A percentile compares a stretch with the other conserved stretches of the same genome.
Conservation (phyloP, 2,329 filamentous ascomycete genomes). For the Aspergillus hortae region DNA sequence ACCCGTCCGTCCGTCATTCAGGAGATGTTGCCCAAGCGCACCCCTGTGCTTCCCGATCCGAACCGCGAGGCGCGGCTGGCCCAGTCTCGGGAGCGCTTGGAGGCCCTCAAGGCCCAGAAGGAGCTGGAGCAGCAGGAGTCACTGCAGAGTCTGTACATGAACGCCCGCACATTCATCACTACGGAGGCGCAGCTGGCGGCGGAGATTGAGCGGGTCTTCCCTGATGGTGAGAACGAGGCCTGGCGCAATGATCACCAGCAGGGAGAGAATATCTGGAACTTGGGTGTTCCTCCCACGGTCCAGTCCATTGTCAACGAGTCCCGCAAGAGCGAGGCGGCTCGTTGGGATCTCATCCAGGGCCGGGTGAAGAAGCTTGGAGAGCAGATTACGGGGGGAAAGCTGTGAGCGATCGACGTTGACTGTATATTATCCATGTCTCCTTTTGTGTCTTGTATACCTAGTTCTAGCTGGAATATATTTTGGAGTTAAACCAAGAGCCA, state of each 20-base stretch:
- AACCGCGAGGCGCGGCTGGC: constrained; percentile 54
- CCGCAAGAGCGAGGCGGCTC: constrained; percentile 30
- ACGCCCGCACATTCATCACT: constrained; percentile 82
- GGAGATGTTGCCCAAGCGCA: constrained; percentile 48
- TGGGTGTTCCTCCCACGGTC: constrained; percentile 43
- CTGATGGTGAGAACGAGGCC: constrained; percentile 50
- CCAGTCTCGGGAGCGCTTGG: constrained; percentile 36
- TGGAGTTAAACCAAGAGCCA: neutral
- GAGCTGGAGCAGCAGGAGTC: constrained; percentile 63
- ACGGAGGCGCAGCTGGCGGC: constrained; percentile 71
- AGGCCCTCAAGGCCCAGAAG: constrained; percentile 49
- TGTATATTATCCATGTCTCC: constrained; percentile 21
- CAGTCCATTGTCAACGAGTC: constrained; percentile 26
- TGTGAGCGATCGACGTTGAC: constrained; percentile 31
- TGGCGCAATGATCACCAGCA: constrained; percentile 40
- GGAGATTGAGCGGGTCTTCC: constrained; percentile 73
- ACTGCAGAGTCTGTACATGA: constrained; percentile 85
- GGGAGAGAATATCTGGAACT: constrained; percentile 52
- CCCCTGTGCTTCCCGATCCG: constrained; percentile 59
- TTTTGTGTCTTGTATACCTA: constrained; percentile 14
- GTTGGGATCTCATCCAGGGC: constrained; percentile 48
- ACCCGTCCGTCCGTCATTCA: constrained; percentile 65
- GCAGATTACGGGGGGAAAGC: constrained; percentile 65
- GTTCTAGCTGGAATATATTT: neutral
- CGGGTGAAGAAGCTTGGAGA: constrained; percentile 64